Evolutionary conservation across 257 asterid species (phyloP).

Genomic region (Paraleonurus japonicus): DNA sequence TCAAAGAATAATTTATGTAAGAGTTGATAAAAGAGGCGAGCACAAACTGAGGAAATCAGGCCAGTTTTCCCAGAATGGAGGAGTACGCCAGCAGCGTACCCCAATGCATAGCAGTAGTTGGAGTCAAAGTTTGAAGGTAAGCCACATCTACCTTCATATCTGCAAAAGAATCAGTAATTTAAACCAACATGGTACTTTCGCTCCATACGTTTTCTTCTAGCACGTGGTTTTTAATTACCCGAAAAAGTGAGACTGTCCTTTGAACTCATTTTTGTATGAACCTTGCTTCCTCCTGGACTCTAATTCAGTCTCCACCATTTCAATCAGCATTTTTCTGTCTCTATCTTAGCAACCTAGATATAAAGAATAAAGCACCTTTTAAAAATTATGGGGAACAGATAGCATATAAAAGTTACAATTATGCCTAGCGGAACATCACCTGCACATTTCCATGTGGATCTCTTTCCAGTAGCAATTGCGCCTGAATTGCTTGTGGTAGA

Average conservation of each 20-base stretch:
- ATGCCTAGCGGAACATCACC: slow-evolving; percentile 30
- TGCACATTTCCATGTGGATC: slow-evolving; percentile 94
- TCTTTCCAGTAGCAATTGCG: slow-evolving; percentile 78
- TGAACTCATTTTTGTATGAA: slow-evolving; percentile 49
- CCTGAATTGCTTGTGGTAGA: slow-evolving; percentile 74
- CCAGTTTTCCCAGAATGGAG: slow-evolving; percentile 37
- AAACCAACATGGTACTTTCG: neutral
- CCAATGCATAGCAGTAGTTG: slow-evolving; percentile 66
- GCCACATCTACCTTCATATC: slow-evolving; percentile 80
- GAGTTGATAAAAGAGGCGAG: neutral
- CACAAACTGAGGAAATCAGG: slow-evolving; percentile 56
- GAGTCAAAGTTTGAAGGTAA: slow-evolving; percentile 77
- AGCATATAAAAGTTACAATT: neutral
- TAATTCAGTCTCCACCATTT: slow-evolving; percentile 79
- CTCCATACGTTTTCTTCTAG: neutral
- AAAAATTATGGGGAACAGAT: neutral
- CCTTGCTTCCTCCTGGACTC: slow-evolving; percentile 55
- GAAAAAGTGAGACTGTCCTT: slow-evolving; percentile 73
- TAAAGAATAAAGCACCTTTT: neutral
- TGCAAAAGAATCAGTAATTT: slow-evolving; percentile 18
- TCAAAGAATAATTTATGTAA: neutral
- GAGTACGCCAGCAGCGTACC: slow-evolving; percentile 43
- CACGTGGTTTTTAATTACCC: slow-evolving; percentile 41
- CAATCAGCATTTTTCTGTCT: slow-evolving; percentile 64
- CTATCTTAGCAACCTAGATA: slow-evolving; percentile 48